These are phyloP conservation scores for Ettlia oleoabundans DNA, from an alignment of 139 green algal genomes.

Conservation along the genomic window DNA sequence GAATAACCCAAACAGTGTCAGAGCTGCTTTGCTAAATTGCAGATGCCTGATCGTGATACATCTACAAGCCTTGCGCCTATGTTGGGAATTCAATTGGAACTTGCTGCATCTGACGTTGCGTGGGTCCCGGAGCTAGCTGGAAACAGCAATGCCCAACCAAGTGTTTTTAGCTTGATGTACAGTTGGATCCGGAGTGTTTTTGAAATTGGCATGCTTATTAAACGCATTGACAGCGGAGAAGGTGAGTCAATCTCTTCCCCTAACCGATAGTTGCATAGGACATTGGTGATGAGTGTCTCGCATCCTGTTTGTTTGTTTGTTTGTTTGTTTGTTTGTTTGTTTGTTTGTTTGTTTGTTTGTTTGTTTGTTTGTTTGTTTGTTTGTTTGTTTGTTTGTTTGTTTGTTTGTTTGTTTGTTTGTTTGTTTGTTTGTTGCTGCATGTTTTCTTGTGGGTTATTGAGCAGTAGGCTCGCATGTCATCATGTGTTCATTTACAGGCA, in stretches of 20 bases:
- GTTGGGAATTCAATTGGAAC: constrained; percentile 86
- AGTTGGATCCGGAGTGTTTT: constrained; percentile 82
- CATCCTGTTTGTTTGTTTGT: too few species aligned
- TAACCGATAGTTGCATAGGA: too few species aligned
- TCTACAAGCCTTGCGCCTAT: constrained; percentile 62
- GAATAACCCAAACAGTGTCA: too few species aligned
- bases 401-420: too few species aligned
- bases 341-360: too few species aligned
- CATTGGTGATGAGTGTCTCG: too few species aligned
- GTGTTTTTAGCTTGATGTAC: constrained; percentile 80
- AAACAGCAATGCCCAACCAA: constrained; percentile 16
- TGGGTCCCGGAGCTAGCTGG: constrained; percentile 86
- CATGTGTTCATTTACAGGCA: constrained; percentile 48
- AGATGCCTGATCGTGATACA: too few species aligned
- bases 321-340: too few species aligned
- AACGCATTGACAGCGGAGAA: constrained; percentile 86
- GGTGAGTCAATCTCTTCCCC: constrained; percentile 52
- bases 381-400: too few species aligned
- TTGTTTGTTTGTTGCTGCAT: too few species aligned
- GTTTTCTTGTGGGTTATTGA: too few species aligned
- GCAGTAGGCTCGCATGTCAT: background rate
- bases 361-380: too few species aligned
- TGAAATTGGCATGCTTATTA: constrained; percentile 75
- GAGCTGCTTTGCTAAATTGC: background rate
- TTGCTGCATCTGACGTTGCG: constrained; percentile 77